A percentile compares a stretch with the other conserved stretches of the same genome.
Conservation (phyloP, 495 filamentous ascomycete genomes). For the Penicillium antarcticum region DNA sequence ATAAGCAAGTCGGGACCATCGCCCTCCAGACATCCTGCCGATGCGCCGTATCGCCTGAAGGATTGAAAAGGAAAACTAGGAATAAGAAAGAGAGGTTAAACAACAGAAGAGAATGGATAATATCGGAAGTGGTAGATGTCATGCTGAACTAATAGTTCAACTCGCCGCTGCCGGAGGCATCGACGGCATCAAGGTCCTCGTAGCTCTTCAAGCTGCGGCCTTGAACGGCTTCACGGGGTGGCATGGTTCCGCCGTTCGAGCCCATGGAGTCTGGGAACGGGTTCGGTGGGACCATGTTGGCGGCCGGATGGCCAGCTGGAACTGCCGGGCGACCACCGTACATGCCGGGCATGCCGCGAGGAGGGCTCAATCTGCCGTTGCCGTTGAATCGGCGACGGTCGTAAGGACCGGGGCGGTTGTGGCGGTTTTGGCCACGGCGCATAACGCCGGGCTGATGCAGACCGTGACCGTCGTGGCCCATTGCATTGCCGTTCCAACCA, state of each 20-base stretch:
- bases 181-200: constrained; percentile 87
- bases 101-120: constrained; percentile 1
- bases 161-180: constrained; percentile 52
- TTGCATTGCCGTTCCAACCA: constrained; percentile 42
- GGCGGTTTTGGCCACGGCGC: constrained; percentile 53
- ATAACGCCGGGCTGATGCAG: constrained; percentile 56
- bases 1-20: constrained; percentile 1
- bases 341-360: constrained; percentile 37
- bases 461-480: constrained; percentile 35
- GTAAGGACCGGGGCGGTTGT: constrained; percentile 55
- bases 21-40: neutral
- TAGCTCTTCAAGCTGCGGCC: constrained; percentile 93
- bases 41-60: constrained; percentile 10
- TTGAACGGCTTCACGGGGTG: constrained; percentile 80
- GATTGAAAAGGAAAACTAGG: constrained; percentile 3
- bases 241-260: constrained; percentile 60
- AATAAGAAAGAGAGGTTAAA: neutral
- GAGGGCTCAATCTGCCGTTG: constrained; percentile 39
- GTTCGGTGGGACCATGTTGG: constrained; percentile 39
- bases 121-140: neutral
- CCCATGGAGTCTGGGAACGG: constrained; percentile 46
- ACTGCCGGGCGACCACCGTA: constrained; percentile 39
- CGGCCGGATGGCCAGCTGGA: constrained; percentile 42
- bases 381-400: constrained; percentile 47
- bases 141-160: constrained; percentile 52